Conservation (phyloP, 495 filamentous ascomycete genomes). For the Penicillium odoratum region DNA sequence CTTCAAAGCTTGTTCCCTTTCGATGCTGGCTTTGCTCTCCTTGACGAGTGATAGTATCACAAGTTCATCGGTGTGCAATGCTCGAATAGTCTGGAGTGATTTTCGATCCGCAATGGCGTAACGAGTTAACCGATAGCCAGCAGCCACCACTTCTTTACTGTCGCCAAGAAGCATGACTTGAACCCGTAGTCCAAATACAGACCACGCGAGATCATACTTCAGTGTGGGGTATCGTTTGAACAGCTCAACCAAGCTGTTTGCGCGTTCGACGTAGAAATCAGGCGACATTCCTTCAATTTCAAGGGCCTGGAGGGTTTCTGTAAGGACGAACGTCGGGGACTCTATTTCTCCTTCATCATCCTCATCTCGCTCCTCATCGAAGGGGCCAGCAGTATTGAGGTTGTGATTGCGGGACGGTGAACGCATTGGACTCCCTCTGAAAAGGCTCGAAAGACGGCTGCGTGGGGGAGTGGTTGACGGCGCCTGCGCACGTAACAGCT, state of each 20-base stretch:
- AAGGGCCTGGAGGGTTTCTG: conserved; percentile 83
- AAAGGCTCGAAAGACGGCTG: conserved; percentile 69
- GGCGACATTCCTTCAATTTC: conserved; percentile 84
- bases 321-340: conserved; percentile 85
- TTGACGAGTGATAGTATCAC: conserved; percentile 91
- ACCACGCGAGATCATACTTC: conserved; percentile 95
- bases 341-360: conserved; percentile 68
- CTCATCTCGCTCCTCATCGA: conserved; percentile 43
- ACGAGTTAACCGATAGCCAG: conserved; percentile 88
- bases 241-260: conserved; percentile 87
- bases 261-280: conserved; percentile 90
- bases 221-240: conserved; percentile 91
- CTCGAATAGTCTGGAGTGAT: conserved; percentile 84
- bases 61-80: conserved; percentile 85
- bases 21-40: conserved; percentile 91
- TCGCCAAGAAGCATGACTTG: conserved; percentile 94
- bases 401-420: conserved; percentile 61
- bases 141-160: conserved; percentile 91
- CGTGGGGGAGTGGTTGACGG: conserved; percentile 64
- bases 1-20: conserved; percentile 94
- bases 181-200: conserved; percentile 86
- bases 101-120: conserved; percentile 91
- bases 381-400: conserved; percentile 24
- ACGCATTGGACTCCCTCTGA: conserved; percentile 62
- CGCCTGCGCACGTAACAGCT: conserved; percentile 58